These are phyloP conservation scores for Melampsora americana DNA, from an alignment of 1,284 basidiomycete species.

Conservation along the genomic window DNA sequence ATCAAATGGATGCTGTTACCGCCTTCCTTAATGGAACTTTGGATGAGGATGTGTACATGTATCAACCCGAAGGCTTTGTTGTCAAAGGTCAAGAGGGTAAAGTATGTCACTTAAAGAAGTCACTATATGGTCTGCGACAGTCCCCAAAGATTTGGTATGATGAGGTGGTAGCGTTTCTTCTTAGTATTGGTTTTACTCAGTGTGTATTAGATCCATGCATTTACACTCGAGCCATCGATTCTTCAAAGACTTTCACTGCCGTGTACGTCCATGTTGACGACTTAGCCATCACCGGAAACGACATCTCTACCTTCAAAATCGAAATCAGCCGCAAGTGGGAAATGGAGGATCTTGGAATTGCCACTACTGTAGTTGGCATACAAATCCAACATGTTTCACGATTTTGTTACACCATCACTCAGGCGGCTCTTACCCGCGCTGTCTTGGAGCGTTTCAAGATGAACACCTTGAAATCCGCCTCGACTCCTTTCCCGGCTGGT, in stretches of 20 bases:
- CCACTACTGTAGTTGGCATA: not conserved
- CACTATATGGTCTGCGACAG: conserved; percentile 25
- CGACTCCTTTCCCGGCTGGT: too few species aligned
- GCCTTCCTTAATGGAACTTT: too few species aligned
- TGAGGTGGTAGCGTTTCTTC: not conserved
- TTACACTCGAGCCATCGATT: not conserved
- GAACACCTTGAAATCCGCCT: too few species aligned
- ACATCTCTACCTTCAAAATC: not conserved
- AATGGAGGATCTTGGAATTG: not conserved
- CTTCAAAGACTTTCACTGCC: not conserved
- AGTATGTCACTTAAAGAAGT: not conserved
- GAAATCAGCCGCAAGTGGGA: not conserved
- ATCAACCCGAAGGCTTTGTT: not conserved
- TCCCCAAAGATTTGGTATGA: not conserved
- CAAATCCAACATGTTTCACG: not conserved
- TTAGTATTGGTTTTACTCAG: too few species aligned
- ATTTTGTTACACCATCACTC: not conserved
- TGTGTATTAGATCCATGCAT: not conserved
- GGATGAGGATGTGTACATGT: too few species aligned
- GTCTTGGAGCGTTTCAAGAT: too few species aligned
- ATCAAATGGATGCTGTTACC: not conserved
- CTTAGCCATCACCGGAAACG: not conserved
- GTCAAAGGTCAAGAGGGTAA: not conserved
- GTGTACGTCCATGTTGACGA: not conserved
- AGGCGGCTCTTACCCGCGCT: not conserved